Evolutionary conservation across 257 asterid species (phyloP).

Genomic region (Buddleja alternifolia): DNA sequence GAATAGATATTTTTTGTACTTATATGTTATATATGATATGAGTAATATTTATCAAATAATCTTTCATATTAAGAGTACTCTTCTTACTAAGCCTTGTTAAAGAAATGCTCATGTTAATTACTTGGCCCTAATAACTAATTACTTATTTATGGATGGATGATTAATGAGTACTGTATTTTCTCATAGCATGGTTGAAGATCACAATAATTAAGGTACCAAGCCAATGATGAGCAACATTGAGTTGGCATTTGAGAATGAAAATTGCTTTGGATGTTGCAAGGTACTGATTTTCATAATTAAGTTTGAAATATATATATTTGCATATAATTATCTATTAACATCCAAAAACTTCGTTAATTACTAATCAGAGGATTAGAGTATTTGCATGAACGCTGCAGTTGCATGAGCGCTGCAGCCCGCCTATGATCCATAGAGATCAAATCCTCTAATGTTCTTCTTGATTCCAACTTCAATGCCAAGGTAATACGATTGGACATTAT

Average conservation of each 20-base stretch:
- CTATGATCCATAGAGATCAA: slow-evolving; percentile 69
- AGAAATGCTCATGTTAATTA: too few relatives aligned
- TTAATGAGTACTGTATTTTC: too few relatives aligned
- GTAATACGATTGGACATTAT: slow-evolving; percentile 36
- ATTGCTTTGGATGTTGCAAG: slow-evolving; percentile 72
- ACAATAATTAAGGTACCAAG: too few relatives aligned
- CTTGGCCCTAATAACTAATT: too few relatives aligned
- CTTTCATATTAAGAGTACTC: too few relatives aligned
- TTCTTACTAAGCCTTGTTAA: too few relatives aligned
- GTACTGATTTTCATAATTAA: slow-evolving; percentile 24
- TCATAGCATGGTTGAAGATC: too few relatives aligned
- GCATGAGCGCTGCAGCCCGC: slow-evolving; percentile 62
- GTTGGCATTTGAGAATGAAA: slow-evolving; percentile 68
- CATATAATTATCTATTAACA: neutral
- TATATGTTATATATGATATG: too few relatives aligned
- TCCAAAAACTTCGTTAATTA: neutral
- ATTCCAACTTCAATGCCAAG: slow-evolving; percentile 61
- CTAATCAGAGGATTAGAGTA: slow-evolving; percentile 59
- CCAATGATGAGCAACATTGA: slow-evolving; percentile 50
- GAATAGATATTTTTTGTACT: too few relatives aligned
- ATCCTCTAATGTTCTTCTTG: slow-evolving; percentile 63
- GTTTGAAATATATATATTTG: neutral
- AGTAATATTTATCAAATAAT: too few relatives aligned
- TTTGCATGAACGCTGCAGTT: slow-evolving; percentile 62
- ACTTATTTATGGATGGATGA: too few relatives aligned